Conservation (phyloP, 495 filamentous ascomycete species). For the Aspergillus nanangensis region DNA sequence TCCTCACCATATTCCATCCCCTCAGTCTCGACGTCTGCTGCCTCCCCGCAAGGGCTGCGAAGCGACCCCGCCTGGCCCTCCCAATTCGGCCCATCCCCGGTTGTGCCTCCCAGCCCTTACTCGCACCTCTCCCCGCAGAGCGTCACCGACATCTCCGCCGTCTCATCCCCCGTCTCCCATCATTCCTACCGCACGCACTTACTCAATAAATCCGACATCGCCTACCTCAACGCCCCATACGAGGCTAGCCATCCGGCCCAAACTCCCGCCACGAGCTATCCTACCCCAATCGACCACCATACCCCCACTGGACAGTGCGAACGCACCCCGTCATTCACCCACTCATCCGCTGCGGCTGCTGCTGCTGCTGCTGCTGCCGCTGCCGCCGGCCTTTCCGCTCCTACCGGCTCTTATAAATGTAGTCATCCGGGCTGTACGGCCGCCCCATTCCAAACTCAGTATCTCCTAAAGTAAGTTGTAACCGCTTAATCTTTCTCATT, state of each 20-base stretch:
- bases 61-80: constrained; percentile 32
- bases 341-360: too few species aligned
- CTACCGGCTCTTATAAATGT: constrained; percentile 52
- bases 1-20: too few species aligned
- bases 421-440: constrained; percentile 74
- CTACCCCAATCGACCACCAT: constrained; percentile 39
- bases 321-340: constrained; percentile 14
- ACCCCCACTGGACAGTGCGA: constrained; percentile 21
- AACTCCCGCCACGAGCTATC: constrained; percentile 37
- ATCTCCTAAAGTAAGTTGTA: constrained; percentile 63
- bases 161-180: constrained; percentile 37
- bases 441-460: constrained; percentile 88
- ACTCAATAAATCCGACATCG: constrained; percentile 19
- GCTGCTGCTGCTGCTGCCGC: too few species aligned
- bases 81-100: constrained; percentile 20
- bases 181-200: constrained; percentile 23
- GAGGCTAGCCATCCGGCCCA: constrained; percentile 26
- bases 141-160: constrained; percentile 31
- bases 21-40: too few species aligned
- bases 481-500: background rate
- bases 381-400: constrained; percentile 16
- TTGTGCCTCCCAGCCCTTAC: constrained; percentile 32
- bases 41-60: constrained; percentile 25
- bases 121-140: constrained; percentile 38
- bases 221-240: constrained; percentile 22